phyloP scores from a whole-genome alignment of 1,139 yeast genomes.

The Lodderomyces elongisporus region DNA sequence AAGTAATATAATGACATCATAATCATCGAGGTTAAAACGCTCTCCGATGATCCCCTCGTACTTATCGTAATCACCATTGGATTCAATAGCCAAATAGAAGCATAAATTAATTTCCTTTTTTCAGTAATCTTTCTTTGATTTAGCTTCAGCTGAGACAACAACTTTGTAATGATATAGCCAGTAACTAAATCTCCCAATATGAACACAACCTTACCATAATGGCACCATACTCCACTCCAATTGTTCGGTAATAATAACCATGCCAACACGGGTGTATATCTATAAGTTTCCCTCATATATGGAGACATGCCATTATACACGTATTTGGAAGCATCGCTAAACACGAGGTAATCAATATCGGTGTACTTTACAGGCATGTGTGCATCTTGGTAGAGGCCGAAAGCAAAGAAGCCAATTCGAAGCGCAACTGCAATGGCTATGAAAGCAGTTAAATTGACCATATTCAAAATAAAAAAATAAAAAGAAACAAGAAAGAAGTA shows the following conservation, averaged over 20 bases:
- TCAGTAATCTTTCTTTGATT: slow-evolving; percentile 7
- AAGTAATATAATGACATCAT: slow-evolving; percentile 53
- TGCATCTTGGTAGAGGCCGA: slow-evolving; percentile 84
- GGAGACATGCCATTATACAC: slow-evolving; percentile 68
- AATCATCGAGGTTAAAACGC: slow-evolving; percentile 74
- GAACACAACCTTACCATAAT: slow-evolving; percentile 77
- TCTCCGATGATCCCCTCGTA: slow-evolving; percentile 92
- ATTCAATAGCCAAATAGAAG: slow-evolving; percentile 79
- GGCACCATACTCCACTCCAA: slow-evolving; percentile 41
- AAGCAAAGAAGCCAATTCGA: slow-evolving; percentile 65
- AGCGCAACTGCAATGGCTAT: slow-evolving; percentile 27
- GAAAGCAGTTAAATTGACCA: slow-evolving; percentile 1
- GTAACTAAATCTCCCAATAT: slow-evolving; percentile 75
- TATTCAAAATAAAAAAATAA: slow-evolving; percentile 1
- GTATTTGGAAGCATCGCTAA: slow-evolving; percentile 82
- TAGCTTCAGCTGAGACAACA: no score
- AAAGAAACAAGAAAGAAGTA: no score
- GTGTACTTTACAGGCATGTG: slow-evolving; percentile 80
- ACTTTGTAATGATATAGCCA: slow-evolving; percentile 57
- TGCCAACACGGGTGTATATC: slow-evolving; percentile 87
- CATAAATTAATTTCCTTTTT: slow-evolving; percentile 19
- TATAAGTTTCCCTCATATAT: slow-evolving; percentile 76
- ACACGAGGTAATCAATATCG: slow-evolving; percentile 89
- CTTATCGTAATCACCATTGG: slow-evolving; percentile 95
- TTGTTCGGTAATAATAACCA: slow-evolving; percentile 74